These are phyloP conservation scores for Cytospora leucostoma DNA, from an alignment of 2,329 filamentous ascomycete species.

Conservation along the genomic window DNA sequence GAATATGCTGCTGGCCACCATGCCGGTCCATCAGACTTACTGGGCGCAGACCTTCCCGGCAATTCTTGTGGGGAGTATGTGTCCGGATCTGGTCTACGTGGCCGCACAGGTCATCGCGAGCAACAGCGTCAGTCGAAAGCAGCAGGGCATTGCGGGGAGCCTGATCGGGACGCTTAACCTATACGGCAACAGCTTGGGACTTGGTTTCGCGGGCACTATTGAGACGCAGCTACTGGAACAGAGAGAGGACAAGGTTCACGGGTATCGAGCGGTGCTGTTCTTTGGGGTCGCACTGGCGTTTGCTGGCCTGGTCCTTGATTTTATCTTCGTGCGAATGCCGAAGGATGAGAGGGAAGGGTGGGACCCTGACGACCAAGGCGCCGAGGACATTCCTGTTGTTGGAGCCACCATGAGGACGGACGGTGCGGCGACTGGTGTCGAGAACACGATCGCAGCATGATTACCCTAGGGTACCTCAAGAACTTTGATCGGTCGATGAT, in stretches of 20 bases:
- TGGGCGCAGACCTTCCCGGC: slow-evolving; percentile 48
- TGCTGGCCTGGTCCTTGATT: slow-evolving; percentile 38
- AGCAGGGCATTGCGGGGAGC: slow-evolving; percentile 54
- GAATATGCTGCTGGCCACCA: slow-evolving; percentile 44
- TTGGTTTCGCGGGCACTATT: slow-evolving; percentile 40
- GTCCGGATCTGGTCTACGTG: slow-evolving; percentile 52
- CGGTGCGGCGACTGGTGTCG: slow-evolving; percentile 10
- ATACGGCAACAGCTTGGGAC: slow-evolving; percentile 37
- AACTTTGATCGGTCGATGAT: neutral
- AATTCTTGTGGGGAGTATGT: slow-evolving; percentile 38
- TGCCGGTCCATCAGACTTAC: slow-evolving; percentile 47
- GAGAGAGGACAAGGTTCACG: slow-evolving; percentile 33
- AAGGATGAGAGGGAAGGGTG: slow-evolving; percentile 43
- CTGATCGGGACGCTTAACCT: slow-evolving; percentile 46
- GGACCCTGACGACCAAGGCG: slow-evolving; percentile 25
- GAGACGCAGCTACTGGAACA: slow-evolving; percentile 33
- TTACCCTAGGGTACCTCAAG: neutral
- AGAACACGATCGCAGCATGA: slow-evolving; percentile 5
- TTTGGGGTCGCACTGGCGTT: slow-evolving; percentile 42
- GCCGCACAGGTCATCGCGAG: slow-evolving; percentile 56
- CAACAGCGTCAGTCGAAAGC: slow-evolving; percentile 47
- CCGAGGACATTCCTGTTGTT: slow-evolving; percentile 5
- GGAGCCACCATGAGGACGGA: slow-evolving; percentile 1
- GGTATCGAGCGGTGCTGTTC: slow-evolving; percentile 44
- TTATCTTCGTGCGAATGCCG: slow-evolving; percentile 43